Base-by-base conservation (phyloP, 768 basidiomycete genomes). In the Termitomyces eurrhizus region DNA sequence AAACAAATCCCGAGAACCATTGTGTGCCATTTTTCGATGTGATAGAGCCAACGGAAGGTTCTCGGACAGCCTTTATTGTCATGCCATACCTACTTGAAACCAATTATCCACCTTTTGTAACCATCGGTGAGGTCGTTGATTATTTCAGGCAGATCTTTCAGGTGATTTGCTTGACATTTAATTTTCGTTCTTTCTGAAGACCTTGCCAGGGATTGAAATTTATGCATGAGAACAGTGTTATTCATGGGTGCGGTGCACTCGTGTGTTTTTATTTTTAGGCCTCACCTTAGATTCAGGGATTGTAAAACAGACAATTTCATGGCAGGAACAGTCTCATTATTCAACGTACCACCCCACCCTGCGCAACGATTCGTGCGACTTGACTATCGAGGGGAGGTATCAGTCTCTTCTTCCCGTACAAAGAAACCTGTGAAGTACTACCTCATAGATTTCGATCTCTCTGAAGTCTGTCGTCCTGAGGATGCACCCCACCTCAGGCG, bases 381-480 rank as follows among this genome's bases (percentile, higher is more conserved):
- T 29, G 29, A 29, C 29, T 29, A 29, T 29, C 29, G 29, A 29
- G 29, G 29, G 29, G 29, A 29, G 29, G 29, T 29, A 29, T 42
- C 13, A 51, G 59, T 8, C 46, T 13, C 58, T 53, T 41, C 52
- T 26, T n/a, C 60, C 35, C 67, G 68, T 13, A 72, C 69, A 0
- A 61, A 62, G 51, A 58, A 45, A 14, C 70, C 69, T 7, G 62
- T 66, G 9, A 70, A 65, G 55, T 74, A 73, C 49, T 71, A 73
- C 60, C 53, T 73, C 41, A 69, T 66, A 16, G 74, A 75, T 52
- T 76, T 73, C 54, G 72, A 71, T 33, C 26, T 72, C 3, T 73
- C 74, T 5, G 59, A 57, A 35, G 53, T 60, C 21, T 75, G 70
- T 57, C 58, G 57, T 24, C 69, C 73, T 0, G 64, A 69, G 0